Conservation (phyloP, 495 filamentous ascomycete species). For the Hypoxylon cercidicola region DNA sequence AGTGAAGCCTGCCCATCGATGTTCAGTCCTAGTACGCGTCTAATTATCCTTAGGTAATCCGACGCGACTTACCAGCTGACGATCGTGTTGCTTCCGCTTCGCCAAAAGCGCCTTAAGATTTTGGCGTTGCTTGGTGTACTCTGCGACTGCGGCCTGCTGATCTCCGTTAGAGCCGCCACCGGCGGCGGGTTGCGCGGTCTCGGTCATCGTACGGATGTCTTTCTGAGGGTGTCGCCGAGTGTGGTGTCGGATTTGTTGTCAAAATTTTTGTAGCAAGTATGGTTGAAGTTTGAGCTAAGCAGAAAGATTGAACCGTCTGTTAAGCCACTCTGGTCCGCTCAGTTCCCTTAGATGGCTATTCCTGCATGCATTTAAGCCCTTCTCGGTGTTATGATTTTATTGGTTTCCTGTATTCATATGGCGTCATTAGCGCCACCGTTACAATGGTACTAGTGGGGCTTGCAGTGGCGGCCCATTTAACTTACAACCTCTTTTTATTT, state of each 20-base stretch:
- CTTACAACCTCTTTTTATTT: too few relatives aligned
- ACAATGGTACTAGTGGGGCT: too few relatives aligned
- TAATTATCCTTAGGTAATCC: not conserved
- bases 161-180: slow-evolving; percentile 46
- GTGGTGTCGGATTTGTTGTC: not conserved
- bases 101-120: slow-evolving; percentile 60
- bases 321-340: not conserved
- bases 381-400: too few relatives aligned
- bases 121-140: slow-evolving; percentile 62
- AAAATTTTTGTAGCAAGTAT: not conserved
- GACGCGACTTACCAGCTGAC: slow-evolving; percentile 52
- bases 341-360: too few relatives aligned
- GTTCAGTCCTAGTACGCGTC: slow-evolving; percentile 1
- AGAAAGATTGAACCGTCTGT: not conserved
- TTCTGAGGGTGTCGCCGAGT: not conserved
- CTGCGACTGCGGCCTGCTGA: slow-evolving; percentile 53
- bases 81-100: slow-evolving; percentile 55
- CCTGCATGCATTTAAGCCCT: too few relatives aligned
- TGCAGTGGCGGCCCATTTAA: too few relatives aligned
- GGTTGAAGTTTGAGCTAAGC: not conserved
- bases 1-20: slow-evolving; percentile 41
- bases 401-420: too few relatives aligned
- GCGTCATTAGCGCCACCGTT: too few relatives aligned
- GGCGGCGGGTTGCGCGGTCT: slow-evolving; percentile 58
- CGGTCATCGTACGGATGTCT: slow-evolving; percentile 57